phyloP scores from a whole-genome alignment of 768 basidiomycete species.

The Calocybe indica region DNA sequence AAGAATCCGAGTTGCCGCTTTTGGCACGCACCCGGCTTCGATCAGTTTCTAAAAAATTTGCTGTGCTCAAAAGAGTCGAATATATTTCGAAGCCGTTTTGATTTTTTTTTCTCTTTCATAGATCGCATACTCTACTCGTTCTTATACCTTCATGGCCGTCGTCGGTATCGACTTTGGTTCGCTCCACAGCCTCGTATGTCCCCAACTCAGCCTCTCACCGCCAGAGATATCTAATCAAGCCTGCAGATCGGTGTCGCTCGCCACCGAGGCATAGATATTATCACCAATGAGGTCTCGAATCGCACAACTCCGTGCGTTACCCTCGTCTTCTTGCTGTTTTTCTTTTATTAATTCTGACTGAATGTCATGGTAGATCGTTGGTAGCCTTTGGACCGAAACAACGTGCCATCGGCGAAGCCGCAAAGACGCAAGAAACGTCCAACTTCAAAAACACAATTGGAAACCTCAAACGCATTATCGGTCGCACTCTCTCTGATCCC shows the following conservation, averaged over 20 bases:
- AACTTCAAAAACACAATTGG: slow-evolving; percentile 99
- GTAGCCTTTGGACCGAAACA: slow-evolving; percentile 92
- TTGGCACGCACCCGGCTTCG: slow-evolving; percentile 2
- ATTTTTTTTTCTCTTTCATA: slow-evolving; percentile 2
- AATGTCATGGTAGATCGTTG: slow-evolving; percentile 58
- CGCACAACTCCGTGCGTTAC: slow-evolving; percentile 85
- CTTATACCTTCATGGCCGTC: slow-evolving; percentile 64
- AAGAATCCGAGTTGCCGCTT: slow-evolving; percentile 14
- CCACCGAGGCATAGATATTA: slow-evolving; percentile 97
- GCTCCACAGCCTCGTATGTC: slow-evolving; percentile 75
- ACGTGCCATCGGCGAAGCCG: slow-evolving; percentile 87
- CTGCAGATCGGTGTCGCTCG: slow-evolving; percentile 89
- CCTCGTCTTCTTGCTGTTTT: not conserved
- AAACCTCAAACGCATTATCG: slow-evolving; percentile 84
- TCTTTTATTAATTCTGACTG: not conserved
- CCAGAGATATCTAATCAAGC: slow-evolving; percentile 7
- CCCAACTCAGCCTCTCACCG: slow-evolving; percentile 3
- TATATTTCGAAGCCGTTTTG: too few species aligned
- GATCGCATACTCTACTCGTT: slow-evolving; percentile 11
- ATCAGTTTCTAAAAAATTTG: too few species aligned
- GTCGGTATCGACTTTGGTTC: slow-evolving; percentile 95
- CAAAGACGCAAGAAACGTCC: slow-evolving; percentile 96
- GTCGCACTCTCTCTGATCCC: slow-evolving; percentile 71
- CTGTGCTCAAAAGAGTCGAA: too few species aligned
- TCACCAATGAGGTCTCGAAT: slow-evolving; percentile 97